Conservation (phyloP, 2,329 filamentous ascomycete species). For the Apiospora sp. region DNA sequence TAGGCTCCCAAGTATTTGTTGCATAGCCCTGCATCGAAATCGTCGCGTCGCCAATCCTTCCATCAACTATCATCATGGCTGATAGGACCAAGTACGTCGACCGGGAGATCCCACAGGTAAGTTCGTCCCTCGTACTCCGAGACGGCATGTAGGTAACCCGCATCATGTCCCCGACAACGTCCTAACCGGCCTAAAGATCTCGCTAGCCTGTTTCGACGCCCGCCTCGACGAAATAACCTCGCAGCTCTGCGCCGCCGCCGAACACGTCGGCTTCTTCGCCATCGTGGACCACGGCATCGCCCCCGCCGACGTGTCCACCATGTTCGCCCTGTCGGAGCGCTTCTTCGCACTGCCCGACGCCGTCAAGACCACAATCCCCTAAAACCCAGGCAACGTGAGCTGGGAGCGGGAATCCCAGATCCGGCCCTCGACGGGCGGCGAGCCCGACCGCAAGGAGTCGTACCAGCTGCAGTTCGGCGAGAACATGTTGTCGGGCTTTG, state of each 20-base stretch:
- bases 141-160: neutral
- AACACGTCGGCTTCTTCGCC: slow-evolving; percentile 64
- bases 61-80: neutral
- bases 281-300: slow-evolving; percentile 60
- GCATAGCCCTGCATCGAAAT: neutral
- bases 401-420: slow-evolving; percentile 66
- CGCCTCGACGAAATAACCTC: slow-evolving; percentile 59
- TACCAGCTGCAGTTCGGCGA: slow-evolving; percentile 68
- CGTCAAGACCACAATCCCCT: slow-evolving; percentile 59
- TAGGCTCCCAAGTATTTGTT: neutral
- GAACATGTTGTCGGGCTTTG: slow-evolving; percentile 57
- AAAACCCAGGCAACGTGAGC: slow-evolving; percentile 61
- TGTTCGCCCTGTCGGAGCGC: slow-evolving; percentile 55
- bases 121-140: neutral
- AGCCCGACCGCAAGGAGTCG: slow-evolving; percentile 63
- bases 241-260: slow-evolving; percentile 58
- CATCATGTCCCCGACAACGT: neutral
- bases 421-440: slow-evolving; percentile 63
- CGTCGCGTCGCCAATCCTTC: neutral
- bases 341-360: slow-evolving; percentile 60
- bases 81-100: neutral
- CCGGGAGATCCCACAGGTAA: neutral
- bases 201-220: slow-evolving; percentile 56
- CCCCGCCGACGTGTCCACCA: slow-evolving; percentile 52
- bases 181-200: no score